Evolutionary conservation across 805 yeast genomes (phyloP).

Genomic region (Jamesozyma spencerorum): DNA sequence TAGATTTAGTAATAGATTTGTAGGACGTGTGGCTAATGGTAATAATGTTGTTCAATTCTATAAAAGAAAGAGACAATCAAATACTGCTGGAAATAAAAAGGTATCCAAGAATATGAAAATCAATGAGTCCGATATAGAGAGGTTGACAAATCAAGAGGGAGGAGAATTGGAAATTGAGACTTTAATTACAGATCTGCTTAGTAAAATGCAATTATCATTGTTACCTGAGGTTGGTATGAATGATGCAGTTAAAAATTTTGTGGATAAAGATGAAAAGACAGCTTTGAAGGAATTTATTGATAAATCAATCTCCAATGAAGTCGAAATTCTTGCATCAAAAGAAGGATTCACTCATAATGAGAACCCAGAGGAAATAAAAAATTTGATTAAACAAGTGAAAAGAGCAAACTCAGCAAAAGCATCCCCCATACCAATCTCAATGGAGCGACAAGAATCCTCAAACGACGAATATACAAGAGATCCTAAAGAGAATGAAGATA

Average conservation of each 20-base stretch:
- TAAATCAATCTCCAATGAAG: constrained; percentile 44
- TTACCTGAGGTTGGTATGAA: constrained; percentile 70
- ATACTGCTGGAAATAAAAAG: constrained; percentile 5
- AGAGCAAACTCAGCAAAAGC: constrained; percentile 19
- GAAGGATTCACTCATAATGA: constrained; percentile 34
- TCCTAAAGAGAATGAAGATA: background rate
- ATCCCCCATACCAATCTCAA: background rate
- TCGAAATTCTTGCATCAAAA: constrained; percentile 38
- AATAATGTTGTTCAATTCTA: constrained; percentile 73
- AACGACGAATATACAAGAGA: background rate
- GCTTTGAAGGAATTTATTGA: constrained; percentile 58
- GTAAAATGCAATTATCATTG: constrained; percentile 54
- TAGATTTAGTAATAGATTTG: constrained; percentile 81
- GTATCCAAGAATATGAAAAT: background rate
- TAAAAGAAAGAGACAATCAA: constrained; percentile 34
- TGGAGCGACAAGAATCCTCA: background rate
- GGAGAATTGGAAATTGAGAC: constrained; percentile 48
- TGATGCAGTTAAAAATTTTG: constrained; percentile 59
- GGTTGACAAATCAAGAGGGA: constrained; percentile 11
- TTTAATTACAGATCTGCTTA: constrained; percentile 53
- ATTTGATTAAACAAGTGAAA: constrained; percentile 36
- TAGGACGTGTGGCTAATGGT: constrained; percentile 84
- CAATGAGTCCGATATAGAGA: constrained; percentile 11
- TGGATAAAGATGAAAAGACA: constrained; percentile 74
- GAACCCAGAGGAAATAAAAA: constrained; percentile 34